Evolutionary conservation across 495 filamentous ascomycete species (phyloP), one percentile per base, ranked within the genome.

Genomic region (Penicillium coffeae): DNA sequence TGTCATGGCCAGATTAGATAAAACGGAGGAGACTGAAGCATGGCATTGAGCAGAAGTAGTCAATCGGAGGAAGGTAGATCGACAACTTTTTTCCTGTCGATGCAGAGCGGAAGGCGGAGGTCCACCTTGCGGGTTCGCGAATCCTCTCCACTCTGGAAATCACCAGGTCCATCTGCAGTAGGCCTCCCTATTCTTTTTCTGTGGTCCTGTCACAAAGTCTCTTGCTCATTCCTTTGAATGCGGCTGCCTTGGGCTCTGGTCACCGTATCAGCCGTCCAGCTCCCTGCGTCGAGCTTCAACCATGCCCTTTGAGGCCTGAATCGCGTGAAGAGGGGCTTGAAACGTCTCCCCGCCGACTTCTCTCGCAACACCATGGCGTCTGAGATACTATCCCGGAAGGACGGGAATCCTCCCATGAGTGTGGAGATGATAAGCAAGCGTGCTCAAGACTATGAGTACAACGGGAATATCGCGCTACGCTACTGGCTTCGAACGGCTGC

Each of bases 401-500:
- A 58, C 25, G 54, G 60, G 34, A 66, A 68, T 27, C 52, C 65
- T 39, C 72, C 91, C 12, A 73, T 90, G 67, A 89, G 74, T 45
- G 77, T 88, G 25, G 80, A 83, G 48, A 82, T 88, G 54, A 85
- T 97, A 40, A 76, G 80, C 14, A 73, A 76, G 9, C 79, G 77
- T 42, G 92, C 92, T 2, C 69, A 81, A 50, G 75, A 84, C 18
- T 96, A 89, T 60, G 80, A 89, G 21, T 98, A 88, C 75, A 87
- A 88, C 64, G 76, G 79, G 3, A 63, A 71, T 1, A 84, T 95
- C 42, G 77, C 82, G 8, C 71, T 96, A 25, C 81, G 81, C 56
- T 84, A 84, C 55, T 98, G 91, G 90, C 68, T 91, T 25, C 80
- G 89, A 19, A 88, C 90, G 2, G 87, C 89, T 8, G 79, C 87